Evolutionary conservation across 176 grass and related monocot genomes (phyloP), one percentile per base, ranked within the genome.

Genomic region (Elymus sibiricus): DNA sequence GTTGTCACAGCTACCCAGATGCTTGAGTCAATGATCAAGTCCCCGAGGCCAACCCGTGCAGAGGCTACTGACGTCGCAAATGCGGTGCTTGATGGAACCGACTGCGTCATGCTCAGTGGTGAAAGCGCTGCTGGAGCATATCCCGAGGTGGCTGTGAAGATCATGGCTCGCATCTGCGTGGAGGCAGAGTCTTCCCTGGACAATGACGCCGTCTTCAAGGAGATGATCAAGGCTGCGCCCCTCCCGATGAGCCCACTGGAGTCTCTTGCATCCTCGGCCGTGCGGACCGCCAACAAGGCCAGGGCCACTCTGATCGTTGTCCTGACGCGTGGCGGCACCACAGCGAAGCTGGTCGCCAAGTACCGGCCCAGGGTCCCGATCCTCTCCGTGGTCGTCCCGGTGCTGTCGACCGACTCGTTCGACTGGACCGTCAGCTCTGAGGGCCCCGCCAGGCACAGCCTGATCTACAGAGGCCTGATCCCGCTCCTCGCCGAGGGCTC

Each of bases 21-120:
- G 95, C 95, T 98, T 2, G 91, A 98, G 58, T 98, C 95, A 0
- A 98, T 98, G 95, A 95, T 98, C 88, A 98, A 98, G 69, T 95
- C 93, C 9, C 91, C 95, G 1, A 92, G 95, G 51, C 95, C 95
- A 25, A 98, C 95, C 44, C 95, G 95, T 62, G 95, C 93, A 10
- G 95, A 98, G 91, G 95, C 95, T 29, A 98, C 95, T 8, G 95
- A 98, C 7, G 95, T 98, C 66, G 95, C 95, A 39, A 98, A 98
- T 82, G 95, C 95, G 11, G 93, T 98, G 67, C 93, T 98, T 46
- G 95, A 98, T 86, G 93, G 95, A 73, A 98, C 91, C 0, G 95
- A 98, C 43, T 98, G 95, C 4, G 95, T 95, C 82, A 98, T 98
- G 95, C 95, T 98, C 55, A 98, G 95, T 73, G 95, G 95, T 7